Percentiles rank a stretch among this genome's conserved stretches.
Conservation (phyloP, 2,329 filamentous ascomycete species). For the Bipolaris victoriae region DNA sequence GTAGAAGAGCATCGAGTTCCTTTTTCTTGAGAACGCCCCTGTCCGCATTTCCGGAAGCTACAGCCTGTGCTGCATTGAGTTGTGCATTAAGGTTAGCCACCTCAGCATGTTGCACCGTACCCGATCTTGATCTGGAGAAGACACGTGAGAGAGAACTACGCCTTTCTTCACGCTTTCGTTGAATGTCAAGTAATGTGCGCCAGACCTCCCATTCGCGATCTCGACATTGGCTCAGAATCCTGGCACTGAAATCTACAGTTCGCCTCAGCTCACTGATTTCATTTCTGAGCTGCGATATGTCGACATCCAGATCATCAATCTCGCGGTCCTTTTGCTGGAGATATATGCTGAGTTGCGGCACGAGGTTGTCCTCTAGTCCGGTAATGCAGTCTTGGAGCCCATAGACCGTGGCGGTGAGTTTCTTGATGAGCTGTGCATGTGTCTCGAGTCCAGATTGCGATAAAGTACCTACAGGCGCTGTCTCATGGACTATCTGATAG, state of each 20-base stretch:
- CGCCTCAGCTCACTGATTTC: slow-evolving; percentile 14
- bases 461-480: neutral
- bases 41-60: neutral
- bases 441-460: neutral
- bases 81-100: neutral
- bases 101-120: neutral
- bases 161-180: neutral
- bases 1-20: slow-evolving; percentile 20
- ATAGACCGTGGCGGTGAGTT: slow-evolving; percentile 17
- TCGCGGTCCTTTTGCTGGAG: slow-evolving; percentile 12
- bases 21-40: slow-evolving; percentile 3
- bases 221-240: slow-evolving; percentile 20
- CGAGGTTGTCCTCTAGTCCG: slow-evolving; percentile 23
- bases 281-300: neutral
- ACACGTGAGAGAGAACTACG: neutral
- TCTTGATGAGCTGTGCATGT: slow-evolving; percentile 19
- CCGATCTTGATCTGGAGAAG: neutral
- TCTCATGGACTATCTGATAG: slow-evolving; percentile 1
- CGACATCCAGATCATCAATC: slow-evolving; percentile 1
- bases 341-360: slow-evolving; percentile 16
- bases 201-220: slow-evolving; percentile 25
- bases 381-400: slow-evolving; percentile 17
- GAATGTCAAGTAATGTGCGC: slow-evolving; percentile 15
- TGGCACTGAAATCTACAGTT: slow-evolving; percentile 14
- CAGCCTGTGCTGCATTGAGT: neutral